phyloP scores from a whole-genome alignment of 2,329 filamentous ascomycete genomes.

The Alternaria hordeiaustralica region DNA sequence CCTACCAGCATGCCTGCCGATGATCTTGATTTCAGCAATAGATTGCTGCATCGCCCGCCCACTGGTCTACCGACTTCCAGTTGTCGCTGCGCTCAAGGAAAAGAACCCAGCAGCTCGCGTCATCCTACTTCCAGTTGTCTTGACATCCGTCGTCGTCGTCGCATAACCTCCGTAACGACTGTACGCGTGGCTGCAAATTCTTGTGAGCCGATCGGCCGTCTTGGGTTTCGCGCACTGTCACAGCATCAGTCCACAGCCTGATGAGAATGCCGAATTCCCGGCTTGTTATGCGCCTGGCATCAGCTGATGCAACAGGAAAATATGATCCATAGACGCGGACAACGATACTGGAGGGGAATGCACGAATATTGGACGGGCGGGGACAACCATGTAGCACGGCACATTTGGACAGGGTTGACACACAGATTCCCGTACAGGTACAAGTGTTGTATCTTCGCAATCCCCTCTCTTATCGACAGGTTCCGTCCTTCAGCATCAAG shows the following conservation, averaged over 20 bases:
- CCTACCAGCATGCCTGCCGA: slow-evolving; percentile 1
- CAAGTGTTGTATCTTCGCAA: background rate
- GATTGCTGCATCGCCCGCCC: background rate
- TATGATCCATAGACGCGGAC: background rate
- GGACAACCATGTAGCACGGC: background rate
- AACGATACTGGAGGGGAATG: background rate
- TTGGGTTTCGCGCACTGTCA: slow-evolving; percentile 6
- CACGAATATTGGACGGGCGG: background rate
- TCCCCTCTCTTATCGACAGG: background rate
- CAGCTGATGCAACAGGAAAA: background rate
- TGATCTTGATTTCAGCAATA: slow-evolving; percentile 1
- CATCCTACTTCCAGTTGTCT: background rate
- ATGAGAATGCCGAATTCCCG: slow-evolving; percentile 1
- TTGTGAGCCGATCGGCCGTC: slow-evolving; percentile 14
- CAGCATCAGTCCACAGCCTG: slow-evolving; percentile 1
- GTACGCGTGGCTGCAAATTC: slow-evolving; percentile 1
- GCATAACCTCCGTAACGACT: background rate
- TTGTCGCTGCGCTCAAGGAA: background rate
- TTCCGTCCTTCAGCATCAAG: background rate
- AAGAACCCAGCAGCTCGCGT: background rate
- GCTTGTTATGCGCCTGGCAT: background rate
- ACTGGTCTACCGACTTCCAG: background rate
- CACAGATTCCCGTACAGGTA: background rate
- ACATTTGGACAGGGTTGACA: background rate
- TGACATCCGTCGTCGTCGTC: background rate